Evolutionary conservation across 495 filamentous ascomycete species (phyloP), one percentile per base, ranked within the genome.

Genomic region (Penicillium salamii): DNA sequence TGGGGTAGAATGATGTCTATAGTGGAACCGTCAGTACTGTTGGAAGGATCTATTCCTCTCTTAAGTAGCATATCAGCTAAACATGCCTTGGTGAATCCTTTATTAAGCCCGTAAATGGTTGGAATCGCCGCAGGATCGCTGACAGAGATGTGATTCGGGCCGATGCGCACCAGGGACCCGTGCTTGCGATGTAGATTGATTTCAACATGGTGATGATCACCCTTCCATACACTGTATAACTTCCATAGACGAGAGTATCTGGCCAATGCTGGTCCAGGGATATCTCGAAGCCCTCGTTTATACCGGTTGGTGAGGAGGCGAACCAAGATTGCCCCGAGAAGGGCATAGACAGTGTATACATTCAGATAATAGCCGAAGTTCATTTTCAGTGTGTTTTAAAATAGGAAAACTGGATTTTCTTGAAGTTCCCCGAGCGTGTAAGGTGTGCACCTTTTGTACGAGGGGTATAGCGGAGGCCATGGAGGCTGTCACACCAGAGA

Each of bases 1-100:
- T 57, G n/a, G 65, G 65, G 32, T 70, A 77, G 48, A 76, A 77
- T 1, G 55, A 64, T 3, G 71, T 67, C 70, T 74, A 19, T n/a
- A 33, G 24, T 42, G 23, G n/a, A n/a, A n/a, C 8, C 8, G 23
- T 26, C 23, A 26, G 23, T 4, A 26, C 23, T 26, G 23, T 8
- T 8, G n/a, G n/a, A n/a, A n/a, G n/a, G n/a, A n/a, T n/a, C n/a
- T n/a, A n/a, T n/a, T n/a, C n/a, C n/a, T n/a, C n/a, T n/a, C n/a
- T n/a, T n/a, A n/a, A n/a, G n/a, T n/a, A n/a, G n/a, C n/a, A n/a
- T n/a, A n/a, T n/a, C n/a, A n/a, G n/a, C n/a, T n/a, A n/a, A n/a
- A n/a, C 43, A 41, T 57, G 72, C 69, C 54, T 75, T 75, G 11
- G 55, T 56, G 36, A 70, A 76, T 7, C 58, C 58, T 21, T 56